Conservation (phyloP, 2,329 filamentous ascomycete species). For the Ustulina deusta region DNA sequence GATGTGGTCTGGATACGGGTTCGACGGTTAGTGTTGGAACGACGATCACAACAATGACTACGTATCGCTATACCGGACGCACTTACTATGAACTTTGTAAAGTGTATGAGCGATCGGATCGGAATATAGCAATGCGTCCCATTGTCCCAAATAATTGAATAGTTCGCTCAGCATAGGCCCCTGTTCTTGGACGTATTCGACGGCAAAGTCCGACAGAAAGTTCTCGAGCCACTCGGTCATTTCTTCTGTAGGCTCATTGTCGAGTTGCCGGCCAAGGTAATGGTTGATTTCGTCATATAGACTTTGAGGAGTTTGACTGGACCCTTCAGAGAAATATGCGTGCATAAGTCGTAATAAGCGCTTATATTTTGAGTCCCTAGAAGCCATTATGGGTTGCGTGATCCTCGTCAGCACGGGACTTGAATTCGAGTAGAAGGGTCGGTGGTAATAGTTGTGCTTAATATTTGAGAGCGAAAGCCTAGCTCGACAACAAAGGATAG, state of each 20-base stretch:
- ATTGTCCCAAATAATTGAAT: neutral
- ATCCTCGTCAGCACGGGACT: no score
- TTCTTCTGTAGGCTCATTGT: neutral
- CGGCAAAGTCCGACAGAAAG: neutral
- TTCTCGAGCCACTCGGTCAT: neutral
- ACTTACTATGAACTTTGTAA: neutral
- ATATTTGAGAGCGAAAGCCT: no score
- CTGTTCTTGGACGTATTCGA: neutral
- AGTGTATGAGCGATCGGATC: neutral
- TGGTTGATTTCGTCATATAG: neutral
- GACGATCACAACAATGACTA: neutral
- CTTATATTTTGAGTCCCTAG: no score
- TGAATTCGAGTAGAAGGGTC: no score
- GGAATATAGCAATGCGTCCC: neutral
- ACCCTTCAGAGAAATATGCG: no score
- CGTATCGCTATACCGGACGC: neutral
- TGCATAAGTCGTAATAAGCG: no score
- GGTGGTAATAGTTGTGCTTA: no score
- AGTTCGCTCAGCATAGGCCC: neutral
- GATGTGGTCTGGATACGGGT: neutral
- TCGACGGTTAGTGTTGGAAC: neutral
- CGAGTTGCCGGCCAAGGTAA: neutral
- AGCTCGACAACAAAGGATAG: no score
- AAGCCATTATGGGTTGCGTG: no score
- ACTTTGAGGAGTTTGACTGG: neutral